Percentiles rank a stretch among this genome's conserved stretches.
Evolutionary conservation across 148 eudicot genomes (phyloP).

Genomic region (Bassia scoparia): DNA sequence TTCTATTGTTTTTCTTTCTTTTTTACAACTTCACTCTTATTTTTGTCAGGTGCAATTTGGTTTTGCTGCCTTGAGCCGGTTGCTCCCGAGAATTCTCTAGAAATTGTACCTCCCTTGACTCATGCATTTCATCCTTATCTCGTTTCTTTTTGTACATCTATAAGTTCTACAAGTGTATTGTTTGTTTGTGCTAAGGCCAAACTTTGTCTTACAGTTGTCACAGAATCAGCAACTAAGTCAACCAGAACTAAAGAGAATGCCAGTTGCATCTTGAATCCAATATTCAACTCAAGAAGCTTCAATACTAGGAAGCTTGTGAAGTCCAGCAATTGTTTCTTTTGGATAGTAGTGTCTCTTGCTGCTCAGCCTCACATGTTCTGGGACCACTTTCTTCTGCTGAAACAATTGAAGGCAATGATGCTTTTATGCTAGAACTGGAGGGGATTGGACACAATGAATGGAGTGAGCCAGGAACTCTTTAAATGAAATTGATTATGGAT

Average conservation of each 20-base stretch:
- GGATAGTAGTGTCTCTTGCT: slow-evolving; percentile 20
- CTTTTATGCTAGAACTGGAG: slow-evolving; percentile 23
- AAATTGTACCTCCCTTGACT: slow-evolving; percentile 38
- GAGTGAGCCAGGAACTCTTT: slow-evolving; percentile 3
- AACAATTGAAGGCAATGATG: slow-evolving; percentile 22
- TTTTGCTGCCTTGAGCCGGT: slow-evolving; percentile 53
- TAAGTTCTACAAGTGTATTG: background rate
- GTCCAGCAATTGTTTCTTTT: slow-evolving; percentile 14
- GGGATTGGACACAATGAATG: slow-evolving; percentile 23
- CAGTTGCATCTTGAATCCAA: slow-evolving; percentile 25
- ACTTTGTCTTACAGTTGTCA: slow-evolving; percentile 34
- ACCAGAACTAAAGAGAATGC: slow-evolving; percentile 25
- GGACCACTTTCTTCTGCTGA: slow-evolving; percentile 26
- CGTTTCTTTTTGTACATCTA: slow-evolving; percentile 7
- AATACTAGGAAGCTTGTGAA: slow-evolving; percentile 24
- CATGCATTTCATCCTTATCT: background rate
- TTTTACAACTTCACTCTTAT: slow-evolving; percentile 22
- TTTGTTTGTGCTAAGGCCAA: slow-evolving; percentile 22
- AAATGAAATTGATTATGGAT: slow-evolving; percentile 7
- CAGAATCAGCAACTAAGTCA: slow-evolving; percentile 24
- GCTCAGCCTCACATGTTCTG: slow-evolving; percentile 18
- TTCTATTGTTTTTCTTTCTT: slow-evolving; percentile 11
- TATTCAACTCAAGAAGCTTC: slow-evolving; percentile 25
- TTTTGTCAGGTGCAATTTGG: slow-evolving; percentile 56
- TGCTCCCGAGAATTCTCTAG: slow-evolving; percentile 48